Evolutionary conservation across 306 rosid species (phyloP).

Genomic region (Calophaca sinica): DNA sequence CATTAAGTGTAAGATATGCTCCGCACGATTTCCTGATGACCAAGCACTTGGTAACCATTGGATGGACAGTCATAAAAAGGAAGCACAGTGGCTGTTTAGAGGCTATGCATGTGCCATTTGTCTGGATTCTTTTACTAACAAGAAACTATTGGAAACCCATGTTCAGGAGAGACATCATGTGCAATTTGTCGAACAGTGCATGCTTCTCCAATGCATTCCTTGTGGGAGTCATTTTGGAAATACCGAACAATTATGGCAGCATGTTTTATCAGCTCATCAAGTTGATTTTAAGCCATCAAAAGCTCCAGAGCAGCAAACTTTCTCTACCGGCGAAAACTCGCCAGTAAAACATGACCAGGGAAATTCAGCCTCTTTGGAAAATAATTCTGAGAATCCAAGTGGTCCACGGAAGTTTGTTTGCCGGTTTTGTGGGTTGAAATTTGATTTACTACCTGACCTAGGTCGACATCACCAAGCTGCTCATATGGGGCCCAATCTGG

Average conservation of each 20-base stretch:
- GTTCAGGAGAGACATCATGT: slow-evolving; percentile 98
- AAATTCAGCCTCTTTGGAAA: slow-evolving; percentile 63
- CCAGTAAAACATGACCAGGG: slow-evolving; percentile 61
- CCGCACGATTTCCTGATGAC: slow-evolving; percentile 70
- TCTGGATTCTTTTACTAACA: slow-evolving; percentile 93
- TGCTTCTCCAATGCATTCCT: slow-evolving; percentile 98
- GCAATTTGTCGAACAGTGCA: slow-evolving; percentile 92
- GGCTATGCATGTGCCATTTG: slow-evolving; percentile 98
- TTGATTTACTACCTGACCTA: slow-evolving; percentile 95
- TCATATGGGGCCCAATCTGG: slow-evolving; percentile 88
- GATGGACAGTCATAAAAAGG: slow-evolving; percentile 96
- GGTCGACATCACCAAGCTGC: slow-evolving; percentile 99
- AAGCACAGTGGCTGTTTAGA: slow-evolving; percentile 98
- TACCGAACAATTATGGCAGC: slow-evolving; percentile 84
- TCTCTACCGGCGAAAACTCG: slow-evolving; percentile 62
- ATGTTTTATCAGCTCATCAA: slow-evolving; percentile 80
- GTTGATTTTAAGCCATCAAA: slow-evolving; percentile 70
- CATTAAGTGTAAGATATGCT: slow-evolving; percentile 87
- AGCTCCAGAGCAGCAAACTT: slow-evolving; percentile 59
- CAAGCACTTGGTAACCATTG: slow-evolving; percentile 86
- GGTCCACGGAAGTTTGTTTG: slow-evolving; percentile 75
- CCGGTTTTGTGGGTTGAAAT: slow-evolving; percentile 96
- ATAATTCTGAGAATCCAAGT: slow-evolving; percentile 62
- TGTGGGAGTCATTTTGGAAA: slow-evolving; percentile 95
- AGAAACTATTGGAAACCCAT: slow-evolving; percentile 86